Base-by-base conservation (phyloP, 2,329 filamentous ascomycete species). In the Talaromyces piceae region DNA sequence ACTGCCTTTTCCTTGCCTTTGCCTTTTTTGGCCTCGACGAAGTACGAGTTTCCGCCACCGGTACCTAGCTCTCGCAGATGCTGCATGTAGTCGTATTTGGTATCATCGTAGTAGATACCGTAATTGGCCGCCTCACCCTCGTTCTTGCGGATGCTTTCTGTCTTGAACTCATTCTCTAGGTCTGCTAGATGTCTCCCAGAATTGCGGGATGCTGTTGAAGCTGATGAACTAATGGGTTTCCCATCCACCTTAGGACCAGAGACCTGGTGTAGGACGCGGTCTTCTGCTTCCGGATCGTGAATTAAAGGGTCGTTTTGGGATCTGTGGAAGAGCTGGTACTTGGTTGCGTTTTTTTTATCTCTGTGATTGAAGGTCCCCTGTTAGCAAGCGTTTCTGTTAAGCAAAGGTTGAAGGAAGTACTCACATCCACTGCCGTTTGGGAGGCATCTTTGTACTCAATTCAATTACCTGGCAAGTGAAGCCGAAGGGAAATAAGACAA, bases 41-140 rank as follows among this genome's bases (percentile, higher is more conserved):
- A 97, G 45, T 91, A 83, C 26, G 86, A 82, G 50, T 90, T 85
- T 26, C 87, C 87, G 4, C 68, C 71, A 5, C 70, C 88, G 41
- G 75, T 70, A 52, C 84, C 84, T n/a, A 98, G 74, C 61, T 97
- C 93, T 50, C 90, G 86, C 78, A 98, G 76, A 71, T 98, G 93
- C 70, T 98, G 93, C 93, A 98, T 98, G 73, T 98, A 98, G 71
- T 98, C 93, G 72, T 98, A 98, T 64, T 88, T 81, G 57, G 88
- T 86, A 71, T 98, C 93, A 70, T 98, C 94, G 69, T 80, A 98
- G 76, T 87, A 98, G 57, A 98, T 82, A 57, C 93, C 93, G 70
- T 96, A 83, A 67, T 87, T 88, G 59, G 94, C 93, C 7, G 94
- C 93, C 73, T 98, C 91, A 61, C 94, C 94, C 71, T 98, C 93